phyloP scores from a whole-genome alignment of 2,329 filamentous ascomycete genomes.

The Aureobasidium leucospermi region DNA sequence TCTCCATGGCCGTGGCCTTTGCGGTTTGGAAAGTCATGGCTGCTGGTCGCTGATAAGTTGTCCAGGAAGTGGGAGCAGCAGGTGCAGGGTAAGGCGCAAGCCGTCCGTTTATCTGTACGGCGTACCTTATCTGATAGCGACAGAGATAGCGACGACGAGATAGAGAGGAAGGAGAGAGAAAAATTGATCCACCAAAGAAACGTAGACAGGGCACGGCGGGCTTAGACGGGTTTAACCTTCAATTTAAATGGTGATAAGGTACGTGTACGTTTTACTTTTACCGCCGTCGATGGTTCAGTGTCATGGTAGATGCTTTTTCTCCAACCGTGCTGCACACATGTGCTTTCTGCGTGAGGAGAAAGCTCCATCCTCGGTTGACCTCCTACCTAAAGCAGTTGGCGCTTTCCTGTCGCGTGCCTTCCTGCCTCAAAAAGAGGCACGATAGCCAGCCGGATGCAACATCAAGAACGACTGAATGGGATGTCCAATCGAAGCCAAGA shows the following conservation, averaged over 20 bases:
- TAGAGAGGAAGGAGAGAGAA: background rate
- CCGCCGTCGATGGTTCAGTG: constrained; percentile 2
- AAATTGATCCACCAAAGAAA: background rate
- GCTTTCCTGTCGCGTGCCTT: constrained; percentile 4
- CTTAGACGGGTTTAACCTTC: constrained; percentile 1
- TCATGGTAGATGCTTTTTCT: constrained; percentile 7
- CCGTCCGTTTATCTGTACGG: constrained; percentile 8
- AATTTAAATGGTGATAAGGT: background rate
- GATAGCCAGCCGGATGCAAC: background rate
- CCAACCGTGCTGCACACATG: background rate
- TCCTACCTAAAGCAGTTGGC: constrained; percentile 10
- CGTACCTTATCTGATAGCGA: constrained; percentile 11
- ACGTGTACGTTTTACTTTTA: constrained; percentile 8
- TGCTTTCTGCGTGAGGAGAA: background rate
- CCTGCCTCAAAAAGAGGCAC: background rate
- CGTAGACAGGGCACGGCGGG: background rate
- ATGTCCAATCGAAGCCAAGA: background rate
- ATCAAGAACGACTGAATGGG: background rate
- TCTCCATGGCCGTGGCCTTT: constrained; percentile 13
- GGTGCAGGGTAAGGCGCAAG: background rate
- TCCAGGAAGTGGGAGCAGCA: background rate
- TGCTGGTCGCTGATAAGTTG: background rate
- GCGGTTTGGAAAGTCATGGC: constrained; percentile 1
- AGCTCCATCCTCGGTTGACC: background rate
- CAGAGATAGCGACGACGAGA: constrained; percentile 9